These are phyloP conservation scores for Aspergillus calidoustus DNA, from an alignment of 2,329 filamentous ascomycete genomes.

Conservation along the genomic window DNA sequence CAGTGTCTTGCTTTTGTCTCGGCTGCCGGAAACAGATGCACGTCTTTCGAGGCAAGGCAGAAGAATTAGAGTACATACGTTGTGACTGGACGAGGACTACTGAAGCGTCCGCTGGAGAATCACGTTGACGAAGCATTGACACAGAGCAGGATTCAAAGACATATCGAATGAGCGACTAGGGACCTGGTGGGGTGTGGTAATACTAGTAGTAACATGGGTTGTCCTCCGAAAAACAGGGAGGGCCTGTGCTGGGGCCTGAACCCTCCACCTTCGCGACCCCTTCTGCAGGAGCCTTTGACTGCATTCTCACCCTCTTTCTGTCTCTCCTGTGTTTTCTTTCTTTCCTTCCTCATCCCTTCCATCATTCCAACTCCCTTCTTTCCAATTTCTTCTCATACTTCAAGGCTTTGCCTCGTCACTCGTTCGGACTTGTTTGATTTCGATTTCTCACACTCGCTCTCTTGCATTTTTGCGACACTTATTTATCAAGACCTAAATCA, in stretches of 20 bases:
- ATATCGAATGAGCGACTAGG: neutral
- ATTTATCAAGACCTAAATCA: conserved; percentile 5
- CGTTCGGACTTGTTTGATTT: conserved; percentile 20
- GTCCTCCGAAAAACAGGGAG: neutral
- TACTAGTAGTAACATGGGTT: neutral
- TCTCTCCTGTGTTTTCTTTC: conserved; percentile 8
- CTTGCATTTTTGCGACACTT: conserved; percentile 7
- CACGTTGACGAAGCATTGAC: neutral
- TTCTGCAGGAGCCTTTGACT: conserved; percentile 10
- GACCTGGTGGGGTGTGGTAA: neutral
- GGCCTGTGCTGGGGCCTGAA: neutral
- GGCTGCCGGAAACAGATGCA: neutral
- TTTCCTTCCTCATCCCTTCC: conserved; percentile 12
- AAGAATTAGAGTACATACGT: neutral
- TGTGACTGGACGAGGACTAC: neutral
- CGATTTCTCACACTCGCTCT: conserved; percentile 16
- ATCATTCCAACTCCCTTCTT: conserved; percentile 17
- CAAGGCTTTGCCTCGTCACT: conserved; percentile 22
- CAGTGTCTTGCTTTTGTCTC: neutral
- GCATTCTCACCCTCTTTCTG: conserved; percentile 12
- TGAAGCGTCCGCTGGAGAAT: too few species aligned
- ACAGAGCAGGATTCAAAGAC: neutral
- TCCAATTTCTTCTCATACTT: conserved; percentile 16
- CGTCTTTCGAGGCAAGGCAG: neutral
- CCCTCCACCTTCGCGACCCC: neutral